Base-by-base conservation (phyloP, 1,139 yeast species). In the Debaryomyces robertsiae region DNA sequence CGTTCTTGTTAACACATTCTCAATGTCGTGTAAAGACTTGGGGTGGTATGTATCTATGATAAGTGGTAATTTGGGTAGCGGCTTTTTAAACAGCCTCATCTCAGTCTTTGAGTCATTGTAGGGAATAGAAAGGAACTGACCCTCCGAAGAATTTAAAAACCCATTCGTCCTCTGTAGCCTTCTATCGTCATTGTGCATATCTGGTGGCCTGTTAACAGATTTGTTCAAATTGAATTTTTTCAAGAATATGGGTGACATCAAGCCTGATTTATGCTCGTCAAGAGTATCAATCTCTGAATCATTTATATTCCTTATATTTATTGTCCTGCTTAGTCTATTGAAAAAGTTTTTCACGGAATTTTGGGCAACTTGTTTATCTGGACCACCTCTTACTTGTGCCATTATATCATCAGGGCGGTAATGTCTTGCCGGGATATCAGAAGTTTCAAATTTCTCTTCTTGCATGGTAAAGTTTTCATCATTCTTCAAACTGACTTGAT, bases 231-330 rank as follows among this genome's bases (percentile, higher is more conserved):
- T 62, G 52, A 70, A 71, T 35, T 66, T 53, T 37, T 63, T 67
- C 44, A 70, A 54, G 30, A 64, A 52, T 30, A 67, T 44, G 0
- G 77, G 76, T 3, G 74, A 66, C 37, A 57, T 48, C 30, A 51
- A 36, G 9, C 28, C 30, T 23, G 36, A 17, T 30, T 32, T 44
- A 23, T 42, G 35, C 19, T 36, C 30, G 10, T 22, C 14, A 9
- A 28, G 33, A 2, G 27, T 22, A 9, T 18, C 27, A 10, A 28
- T 14, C n/a, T 28, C 36, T 10, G 32, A 9, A 7, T 42, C 49
- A 16, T 41, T 39, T 9, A 47, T 25, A 32, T 41, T 39, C 14
- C 32, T 39, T 6, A 45, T 27, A 24, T 39, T 32, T 6, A 43
- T 31, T 3, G 43, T 42, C 28, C 40, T 44, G 36, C 65, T 61